Conservation (phyloP, 2,329 filamentous ascomycete species). For the Aspergillus phoenicis region DNA sequence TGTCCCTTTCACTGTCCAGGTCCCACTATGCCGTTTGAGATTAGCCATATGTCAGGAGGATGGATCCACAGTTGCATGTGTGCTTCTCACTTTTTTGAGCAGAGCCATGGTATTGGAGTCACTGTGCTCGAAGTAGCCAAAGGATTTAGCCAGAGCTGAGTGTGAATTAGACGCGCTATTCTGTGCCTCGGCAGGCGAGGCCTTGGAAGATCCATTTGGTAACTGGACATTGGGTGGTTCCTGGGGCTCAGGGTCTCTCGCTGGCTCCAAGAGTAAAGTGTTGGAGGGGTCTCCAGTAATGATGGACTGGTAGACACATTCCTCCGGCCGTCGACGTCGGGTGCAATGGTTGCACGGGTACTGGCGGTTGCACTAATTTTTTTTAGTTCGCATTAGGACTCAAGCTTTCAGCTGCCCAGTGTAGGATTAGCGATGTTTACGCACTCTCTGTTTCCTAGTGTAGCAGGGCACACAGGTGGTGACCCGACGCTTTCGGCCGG, state of each 20-base stretch:
- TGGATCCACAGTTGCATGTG: no score
- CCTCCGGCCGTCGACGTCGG: constrained; percentile 13
- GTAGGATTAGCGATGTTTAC: not conserved
- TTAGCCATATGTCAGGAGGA: not conserved
- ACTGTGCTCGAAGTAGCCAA: constrained; percentile 17
- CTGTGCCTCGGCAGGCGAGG: not conserved
- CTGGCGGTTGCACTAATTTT: constrained; percentile 13
- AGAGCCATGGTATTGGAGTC: constrained; percentile 10
- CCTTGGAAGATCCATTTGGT: not conserved
- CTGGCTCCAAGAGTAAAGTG: not conserved
- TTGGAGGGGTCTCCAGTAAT: not conserved
- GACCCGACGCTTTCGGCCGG: constrained; percentile 11
- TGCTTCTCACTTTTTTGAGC: not conserved
- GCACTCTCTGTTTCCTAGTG: constrained; percentile 13
- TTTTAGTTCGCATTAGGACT: no score
- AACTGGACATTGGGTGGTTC: not conserved
- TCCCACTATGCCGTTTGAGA: not conserved
- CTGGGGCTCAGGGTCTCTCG: not conserved
- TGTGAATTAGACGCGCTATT: not conserved
- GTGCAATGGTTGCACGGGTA: constrained; percentile 15
- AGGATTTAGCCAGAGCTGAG: constrained; percentile 4
- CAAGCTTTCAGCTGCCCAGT: no score
- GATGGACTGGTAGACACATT: constrained; percentile 7
- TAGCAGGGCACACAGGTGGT: constrained; percentile 13
- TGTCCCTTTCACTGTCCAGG: not conserved